These are phyloP conservation scores for Dioscorea dumetorum DNA, from an alignment of 106 monocot species.

Conservation along the genomic window DNA sequence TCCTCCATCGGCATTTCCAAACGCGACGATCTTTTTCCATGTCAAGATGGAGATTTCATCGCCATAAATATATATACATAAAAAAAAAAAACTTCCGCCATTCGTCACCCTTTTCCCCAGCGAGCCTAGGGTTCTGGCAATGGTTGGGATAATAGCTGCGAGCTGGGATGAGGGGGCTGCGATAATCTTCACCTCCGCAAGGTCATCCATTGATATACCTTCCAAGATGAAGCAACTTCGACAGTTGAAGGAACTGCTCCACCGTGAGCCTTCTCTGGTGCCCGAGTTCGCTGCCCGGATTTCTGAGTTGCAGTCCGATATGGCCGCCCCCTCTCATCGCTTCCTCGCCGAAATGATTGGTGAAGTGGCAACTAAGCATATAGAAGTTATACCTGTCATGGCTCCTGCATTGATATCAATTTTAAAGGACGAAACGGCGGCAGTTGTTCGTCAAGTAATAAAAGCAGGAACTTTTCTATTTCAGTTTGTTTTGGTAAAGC, in stretches of 20 bases:
- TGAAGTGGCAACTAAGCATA: constrained; percentile 70
- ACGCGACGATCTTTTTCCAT: no score
- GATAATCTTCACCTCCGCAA: constrained; percentile 31
- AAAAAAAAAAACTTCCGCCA: no score
- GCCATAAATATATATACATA: no score
- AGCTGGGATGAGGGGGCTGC: constrained; percentile 43
- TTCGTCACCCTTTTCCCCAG: no score
- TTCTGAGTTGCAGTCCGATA: constrained; percentile 42
- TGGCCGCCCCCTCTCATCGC: constrained; percentile 52
- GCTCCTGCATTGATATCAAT: constrained; percentile 61
- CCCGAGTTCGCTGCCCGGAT: constrained; percentile 46
- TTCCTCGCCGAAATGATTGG: constrained; percentile 69
- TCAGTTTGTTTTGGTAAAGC: constrained; percentile 41
- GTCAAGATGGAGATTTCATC: no score
- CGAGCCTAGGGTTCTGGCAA: constrained; percentile 21
- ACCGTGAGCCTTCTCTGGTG: constrained; percentile 42
- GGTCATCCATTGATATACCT: constrained; percentile 16
- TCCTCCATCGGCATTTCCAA: no score
- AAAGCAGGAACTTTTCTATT: constrained; percentile 61
- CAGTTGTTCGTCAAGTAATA: constrained; percentile 81
- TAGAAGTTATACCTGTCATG: constrained; percentile 58
- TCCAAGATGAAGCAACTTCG: constrained; percentile 60
- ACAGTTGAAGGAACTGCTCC: constrained; percentile 48
- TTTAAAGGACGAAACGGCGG: constrained; percentile 74
- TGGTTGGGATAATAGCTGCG: constrained; percentile 37